Evolutionary conservation across 306 rosid genomes (phyloP).

Genomic region (Sicyos edulis): DNA sequence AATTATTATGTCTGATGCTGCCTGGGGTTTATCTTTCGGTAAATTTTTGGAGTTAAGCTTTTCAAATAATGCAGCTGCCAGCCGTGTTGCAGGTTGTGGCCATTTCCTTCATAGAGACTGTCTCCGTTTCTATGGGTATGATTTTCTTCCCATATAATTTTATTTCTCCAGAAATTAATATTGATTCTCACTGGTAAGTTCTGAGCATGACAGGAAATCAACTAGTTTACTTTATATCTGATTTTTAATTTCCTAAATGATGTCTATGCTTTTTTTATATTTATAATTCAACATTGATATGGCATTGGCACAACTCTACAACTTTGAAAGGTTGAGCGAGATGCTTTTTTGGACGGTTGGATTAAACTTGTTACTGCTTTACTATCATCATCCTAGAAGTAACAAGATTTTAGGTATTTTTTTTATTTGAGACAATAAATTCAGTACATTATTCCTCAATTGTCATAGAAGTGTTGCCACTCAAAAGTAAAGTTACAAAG

Average conservation of each 20-base stretch:
- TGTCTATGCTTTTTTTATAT: not conserved
- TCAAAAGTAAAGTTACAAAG: not conserved
- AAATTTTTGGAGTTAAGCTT: constrained; percentile 99
- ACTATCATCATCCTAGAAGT: not conserved
- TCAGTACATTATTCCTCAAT: not conserved
- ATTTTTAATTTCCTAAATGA: not conserved
- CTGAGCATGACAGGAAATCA: constrained; percentile 6
- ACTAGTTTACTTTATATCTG: constrained; percentile 5
- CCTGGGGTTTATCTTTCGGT: constrained; percentile 98
- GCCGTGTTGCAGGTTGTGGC: constrained; percentile 98
- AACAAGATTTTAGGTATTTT: not conserved
- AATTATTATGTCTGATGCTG: constrained; percentile 97
- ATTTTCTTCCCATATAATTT: constrained; percentile 10
- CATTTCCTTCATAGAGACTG: constrained; percentile 97
- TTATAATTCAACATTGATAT: not conserved
- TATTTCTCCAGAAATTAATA: not conserved
- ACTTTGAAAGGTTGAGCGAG: constrained; percentile 3
- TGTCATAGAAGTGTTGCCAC: not conserved
- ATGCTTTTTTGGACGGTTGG: constrained; percentile 12
- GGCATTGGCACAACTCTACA: not conserved
- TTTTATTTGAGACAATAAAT: not conserved
- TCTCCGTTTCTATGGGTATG: constrained; percentile 93
- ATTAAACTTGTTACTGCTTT: constrained; percentile 13
- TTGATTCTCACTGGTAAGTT: not conserved
- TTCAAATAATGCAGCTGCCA: constrained; percentile 97